Evolutionary conservation across 495 filamentous ascomycete genomes (phyloP).

Genomic region (Tirmania nivea): DNA sequence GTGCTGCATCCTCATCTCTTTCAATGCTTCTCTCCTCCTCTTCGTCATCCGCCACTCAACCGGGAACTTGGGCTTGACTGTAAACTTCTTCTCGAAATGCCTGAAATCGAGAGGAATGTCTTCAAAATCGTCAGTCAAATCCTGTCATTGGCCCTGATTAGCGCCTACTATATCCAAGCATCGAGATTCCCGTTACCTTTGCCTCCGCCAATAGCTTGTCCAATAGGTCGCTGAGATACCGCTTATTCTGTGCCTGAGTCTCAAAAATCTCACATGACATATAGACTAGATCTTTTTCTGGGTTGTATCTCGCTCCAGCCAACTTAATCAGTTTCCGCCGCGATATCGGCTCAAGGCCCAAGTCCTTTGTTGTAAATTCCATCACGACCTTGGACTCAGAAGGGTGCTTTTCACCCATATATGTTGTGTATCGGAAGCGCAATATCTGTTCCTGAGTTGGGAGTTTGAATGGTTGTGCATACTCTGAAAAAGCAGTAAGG

Average conservation of each 20-base stretch:
- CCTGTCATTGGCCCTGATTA: constrained; percentile 20
- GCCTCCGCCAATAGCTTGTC: constrained; percentile 51
- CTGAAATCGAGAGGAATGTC: constrained; percentile 81
- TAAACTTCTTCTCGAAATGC: constrained; percentile 42
- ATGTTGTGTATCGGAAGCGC: constrained; percentile 91
- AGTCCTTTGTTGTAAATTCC: constrained; percentile 54
- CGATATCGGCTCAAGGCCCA: constrained; percentile 44
- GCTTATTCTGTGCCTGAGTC: constrained; percentile 85
- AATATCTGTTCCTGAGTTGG: constrained; percentile 44
- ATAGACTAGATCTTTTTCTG: constrained; percentile 56
- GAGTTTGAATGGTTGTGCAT: constrained; percentile 59
- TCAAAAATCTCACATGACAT: constrained; percentile 82
- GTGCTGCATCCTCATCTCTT: no score
- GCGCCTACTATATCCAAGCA: not conserved
- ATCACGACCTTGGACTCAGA: constrained; percentile 83
- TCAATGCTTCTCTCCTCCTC: not conserved
- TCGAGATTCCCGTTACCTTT: constrained; percentile 27
- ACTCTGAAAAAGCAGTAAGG: constrained; percentile 30
- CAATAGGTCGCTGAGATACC: constrained; percentile 64
- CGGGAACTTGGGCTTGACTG: constrained; percentile 45
- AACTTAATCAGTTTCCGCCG: constrained; percentile 70
- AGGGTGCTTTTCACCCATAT: constrained; percentile 84
- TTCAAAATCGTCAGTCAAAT: constrained; percentile 55
- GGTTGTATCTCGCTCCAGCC: constrained; percentile 74
- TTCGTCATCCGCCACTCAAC: constrained; percentile 57